phyloP scores from a whole-genome alignment of 176 grass and related monocot species.

The Paspalum notatum region DNA sequence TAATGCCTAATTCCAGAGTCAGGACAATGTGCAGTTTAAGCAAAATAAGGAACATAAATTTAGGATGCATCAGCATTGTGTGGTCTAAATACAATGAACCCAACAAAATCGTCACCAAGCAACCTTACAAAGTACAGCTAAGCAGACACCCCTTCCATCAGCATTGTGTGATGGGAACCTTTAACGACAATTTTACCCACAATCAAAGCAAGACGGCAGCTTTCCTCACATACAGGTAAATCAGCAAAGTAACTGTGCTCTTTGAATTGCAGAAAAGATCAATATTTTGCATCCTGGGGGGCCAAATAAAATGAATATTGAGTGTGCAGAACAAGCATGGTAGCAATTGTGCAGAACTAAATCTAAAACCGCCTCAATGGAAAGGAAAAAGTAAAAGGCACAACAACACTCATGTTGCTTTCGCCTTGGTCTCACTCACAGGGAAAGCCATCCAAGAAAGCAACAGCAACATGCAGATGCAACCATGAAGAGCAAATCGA shows the following conservation, averaged over 20 bases:
- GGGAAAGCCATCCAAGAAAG: slow-evolving; percentile 52
- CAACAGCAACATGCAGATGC: slow-evolving; percentile 48
- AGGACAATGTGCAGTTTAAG: slow-evolving; percentile 22
- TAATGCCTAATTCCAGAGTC: neutral
- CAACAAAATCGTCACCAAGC: slow-evolving; percentile 34
- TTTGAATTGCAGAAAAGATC: slow-evolving; percentile 30
- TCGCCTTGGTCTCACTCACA: slow-evolving; percentile 29
- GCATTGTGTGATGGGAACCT: slow-evolving; percentile 40
- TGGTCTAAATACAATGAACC: slow-evolving; percentile 48
- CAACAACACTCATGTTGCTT: slow-evolving; percentile 46
- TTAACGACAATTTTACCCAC: slow-evolving; percentile 46
- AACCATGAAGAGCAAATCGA: slow-evolving; percentile 33
- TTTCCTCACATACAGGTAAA: slow-evolving; percentile 24
- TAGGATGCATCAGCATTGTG: slow-evolving; percentile 33
- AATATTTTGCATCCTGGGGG: neutral
- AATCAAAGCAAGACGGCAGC: slow-evolving; percentile 36
- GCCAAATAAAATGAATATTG: neutral
- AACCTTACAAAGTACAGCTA: slow-evolving; percentile 63
- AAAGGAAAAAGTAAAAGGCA: slow-evolving; percentile 37
- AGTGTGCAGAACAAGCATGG: slow-evolving; percentile 16
- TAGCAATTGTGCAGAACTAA: slow-evolving; percentile 39
- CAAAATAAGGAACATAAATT: slow-evolving; percentile 24
- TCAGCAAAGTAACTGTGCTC: neutral
- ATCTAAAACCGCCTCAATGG: slow-evolving; percentile 41
- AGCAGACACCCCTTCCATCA: slow-evolving; percentile 46